Base-by-base conservation (phyloP, 108 stramenopile genomes). In the Cyclotella sp. region DNA sequence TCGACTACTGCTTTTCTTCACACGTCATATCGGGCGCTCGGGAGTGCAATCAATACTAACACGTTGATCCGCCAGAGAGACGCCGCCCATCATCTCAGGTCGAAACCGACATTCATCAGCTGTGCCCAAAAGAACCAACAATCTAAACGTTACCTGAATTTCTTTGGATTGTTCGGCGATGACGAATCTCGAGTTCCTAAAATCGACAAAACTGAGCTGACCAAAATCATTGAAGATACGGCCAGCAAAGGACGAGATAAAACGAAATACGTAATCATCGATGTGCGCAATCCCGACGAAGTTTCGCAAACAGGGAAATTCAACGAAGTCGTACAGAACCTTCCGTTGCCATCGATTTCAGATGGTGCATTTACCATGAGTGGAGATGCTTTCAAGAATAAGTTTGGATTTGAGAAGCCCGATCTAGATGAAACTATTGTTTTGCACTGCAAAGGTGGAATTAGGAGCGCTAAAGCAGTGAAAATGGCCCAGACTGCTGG, bases 401-500 rank as follows among this genome's bases (percentile, higher is more conserved):
- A 60, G 12, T 89, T 65, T 85, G 86, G 87, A 40, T 93, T 93
- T 79, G 75, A 72, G 3, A 93, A 93, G 68, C 92, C 92, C 11
- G 40, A 46, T 13, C 68, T 78, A 1, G 90, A 93, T 55, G 86
- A 86, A 45, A 87, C 92, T 14, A 44, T 93, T 9, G 91, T 93
- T 0, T 89, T 93, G 76, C 63, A 88, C 12, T 93, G 91, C 71
- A 86, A 76, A 40, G 83, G 88, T 7, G 91, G 91, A 15, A 82
- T 90, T 46, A 73, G 91, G 46, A 84, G 83, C 53, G 52, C 70
- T 11, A 67, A 82, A 18, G 91, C 91, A 3, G 86, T 75, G 14
- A 81, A 86, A 57, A 76, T 82, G 62, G 91, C 89, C 7, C 73
- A 85, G n/a, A 67, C 70, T 68, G 71, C 63, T 58, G 89, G 89